Evolutionary conservation across 2,329 filamentous ascomycete genomes (phyloP).

Genomic region (Daldinia eschscholtzii): DNA sequence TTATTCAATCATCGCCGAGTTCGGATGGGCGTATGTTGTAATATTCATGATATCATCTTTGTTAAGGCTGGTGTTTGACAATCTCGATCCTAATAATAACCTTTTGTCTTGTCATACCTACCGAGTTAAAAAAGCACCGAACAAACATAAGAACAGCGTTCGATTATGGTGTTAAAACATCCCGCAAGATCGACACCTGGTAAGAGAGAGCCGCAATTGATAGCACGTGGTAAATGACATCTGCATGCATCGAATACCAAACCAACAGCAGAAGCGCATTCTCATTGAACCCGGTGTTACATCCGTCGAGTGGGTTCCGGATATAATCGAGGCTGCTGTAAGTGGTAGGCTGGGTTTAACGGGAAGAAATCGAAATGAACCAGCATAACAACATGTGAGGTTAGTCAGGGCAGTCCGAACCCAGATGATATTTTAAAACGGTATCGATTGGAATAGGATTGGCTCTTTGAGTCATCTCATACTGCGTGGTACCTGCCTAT

Average conservation of each 20-base stretch:
- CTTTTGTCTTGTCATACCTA: background rate
- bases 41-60: slow-evolving; percentile 4
- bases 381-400: slow-evolving; percentile 10
- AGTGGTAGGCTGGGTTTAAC: slow-evolving; percentile 11
- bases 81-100: background rate
- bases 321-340: background rate
- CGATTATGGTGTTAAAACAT: slow-evolving; percentile 6
- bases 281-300: slow-evolving; percentile 18
- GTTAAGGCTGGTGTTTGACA: background rate
- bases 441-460: slow-evolving; percentile 19
- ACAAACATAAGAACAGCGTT: background rate
- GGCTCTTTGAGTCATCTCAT: slow-evolving; percentile 13
- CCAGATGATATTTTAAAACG: slow-evolving; percentile 15
- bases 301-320: slow-evolving; percentile 17
- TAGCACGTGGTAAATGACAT: slow-evolving; percentile 32
- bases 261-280: background rate
- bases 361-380: slow-evolving; percentile 13
- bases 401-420: background rate
- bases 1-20: background rate
- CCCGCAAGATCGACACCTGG: slow-evolving; percentile 16
- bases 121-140: slow-evolving; percentile 1
- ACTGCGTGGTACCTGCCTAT: slow-evolving; percentile 2
- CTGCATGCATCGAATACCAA: slow-evolving; percentile 23
- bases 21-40: too few relatives aligned
- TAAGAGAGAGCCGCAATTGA: slow-evolving; percentile 23